phyloP scores from a whole-genome alignment of 2,329 filamentous ascomycete species.

The Alternaria tenuissima region DNA sequence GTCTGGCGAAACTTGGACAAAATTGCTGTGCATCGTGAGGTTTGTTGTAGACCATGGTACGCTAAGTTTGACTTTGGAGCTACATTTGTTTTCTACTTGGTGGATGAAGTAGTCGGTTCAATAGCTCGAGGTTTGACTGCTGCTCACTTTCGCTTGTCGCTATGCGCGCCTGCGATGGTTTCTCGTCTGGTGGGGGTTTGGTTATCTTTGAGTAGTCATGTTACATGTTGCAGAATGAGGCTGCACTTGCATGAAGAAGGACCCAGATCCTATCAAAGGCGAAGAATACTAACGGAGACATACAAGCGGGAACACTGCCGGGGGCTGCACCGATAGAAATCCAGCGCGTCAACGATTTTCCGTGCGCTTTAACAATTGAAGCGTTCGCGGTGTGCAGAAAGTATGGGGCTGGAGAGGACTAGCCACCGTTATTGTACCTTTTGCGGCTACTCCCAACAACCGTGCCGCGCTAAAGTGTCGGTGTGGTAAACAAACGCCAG shows the following conservation, averaged over 20 bases:
- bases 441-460: constrained; percentile 28
- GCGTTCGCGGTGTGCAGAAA: constrained; percentile 3
- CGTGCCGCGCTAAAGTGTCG: constrained; percentile 17
- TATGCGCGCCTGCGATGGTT: constrained; percentile 6
- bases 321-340: not conserved
- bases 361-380: not conserved
- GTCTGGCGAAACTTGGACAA: not conserved
- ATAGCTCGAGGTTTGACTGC: not conserved
- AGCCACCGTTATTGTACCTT: constrained; percentile 15
- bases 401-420: constrained; percentile 10
- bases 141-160: not conserved
- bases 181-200: not conserved
- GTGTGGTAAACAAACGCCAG: constrained; percentile 30
- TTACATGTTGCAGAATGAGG: constrained; percentile 8
- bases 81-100: not conserved
- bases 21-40: not conserved
- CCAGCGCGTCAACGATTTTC: not conserved
- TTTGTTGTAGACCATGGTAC: not conserved
- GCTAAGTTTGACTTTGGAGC: not conserved
- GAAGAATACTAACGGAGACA: constrained; percentile 8
- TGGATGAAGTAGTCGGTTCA: not conserved
- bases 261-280: constrained; percentile 14
- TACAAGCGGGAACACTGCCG: not conserved
- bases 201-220: not conserved
- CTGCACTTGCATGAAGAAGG: constrained; percentile 11